Conservation (phyloP, 177 flowering plant species). For the Vitis hybrid region DNA sequence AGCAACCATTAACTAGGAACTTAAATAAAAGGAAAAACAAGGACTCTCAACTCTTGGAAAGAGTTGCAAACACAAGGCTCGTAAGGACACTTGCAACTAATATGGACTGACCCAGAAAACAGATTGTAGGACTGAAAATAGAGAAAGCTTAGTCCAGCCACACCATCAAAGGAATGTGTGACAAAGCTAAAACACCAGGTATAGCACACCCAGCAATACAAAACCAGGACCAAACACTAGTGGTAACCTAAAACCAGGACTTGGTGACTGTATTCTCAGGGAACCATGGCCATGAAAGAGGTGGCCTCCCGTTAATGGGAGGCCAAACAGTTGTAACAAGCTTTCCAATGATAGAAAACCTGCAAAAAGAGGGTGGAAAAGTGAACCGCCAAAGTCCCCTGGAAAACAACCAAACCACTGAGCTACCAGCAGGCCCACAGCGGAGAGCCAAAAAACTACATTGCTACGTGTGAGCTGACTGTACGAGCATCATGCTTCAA, state of each 20-base stretch:
- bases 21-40: slow-evolving; percentile 1
- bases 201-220: slow-evolving; percentile 14
- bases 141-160: slow-evolving; percentile 17
- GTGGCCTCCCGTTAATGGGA: slow-evolving; percentile 22
- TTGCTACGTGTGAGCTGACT: slow-evolving; percentile 16
- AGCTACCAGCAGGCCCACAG: slow-evolving; percentile 20
- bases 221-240: slow-evolving; percentile 7
- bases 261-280: slow-evolving; percentile 39
- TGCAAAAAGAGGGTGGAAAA: slow-evolving; percentile 38
- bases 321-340: slow-evolving; percentile 43
- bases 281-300: slow-evolving; percentile 41
- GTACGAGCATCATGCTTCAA: slow-evolving; percentile 11
- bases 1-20: slow-evolving; percentile 17
- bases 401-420: slow-evolving; percentile 54
- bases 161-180: slow-evolving; percentile 7
- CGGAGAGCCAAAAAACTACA: slow-evolving; percentile 43
- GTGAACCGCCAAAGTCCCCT: slow-evolving; percentile 35
- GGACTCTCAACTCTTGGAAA: slow-evolving; percentile 1
- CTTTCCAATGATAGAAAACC: slow-evolving; percentile 29
- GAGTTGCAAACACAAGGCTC: slow-evolving; percentile 12
- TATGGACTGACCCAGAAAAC: slow-evolving; percentile 8
- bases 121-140: slow-evolving; percentile 14
- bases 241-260: slow-evolving; percentile 21
- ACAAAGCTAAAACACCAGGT: slow-evolving; percentile 35
- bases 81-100: slow-evolving; percentile 4